Base-by-base conservation (phyloP, 495 filamentous ascomycete species). In the Xylaria nigripes region DNA sequence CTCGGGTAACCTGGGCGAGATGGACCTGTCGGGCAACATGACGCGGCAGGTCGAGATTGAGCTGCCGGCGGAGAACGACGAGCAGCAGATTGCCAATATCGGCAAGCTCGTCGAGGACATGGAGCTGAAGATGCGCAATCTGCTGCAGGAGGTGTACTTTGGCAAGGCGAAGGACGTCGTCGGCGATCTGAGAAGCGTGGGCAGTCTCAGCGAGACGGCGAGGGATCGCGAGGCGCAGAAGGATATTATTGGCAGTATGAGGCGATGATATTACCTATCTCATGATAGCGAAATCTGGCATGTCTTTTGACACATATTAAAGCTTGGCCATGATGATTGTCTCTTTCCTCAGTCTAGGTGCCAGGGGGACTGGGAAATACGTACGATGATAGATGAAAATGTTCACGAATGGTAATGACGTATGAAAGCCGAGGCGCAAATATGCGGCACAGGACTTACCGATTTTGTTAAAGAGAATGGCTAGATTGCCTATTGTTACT, bases 131-230 rank as follows among this genome's bases (percentile, higher is more conserved):
- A 99, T 99, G 94, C 84, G 93, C 46, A 99, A 97, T 68, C 70
- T 97, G 70, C 76, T 99, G 67, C 94, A 97, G 77, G 93, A 99
- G 74, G 93, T 99, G 46, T 99, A 99, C 72, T 99, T 99, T 70
- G 93, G 93, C 56, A 99, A 99, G 76, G 93, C 93, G 10, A 96
- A 92, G 78, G 93, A 99, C 70, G 90, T 99, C 3, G 92, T 99
- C n/a, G 93, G 92, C 29, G 91, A 97, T 67, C 76, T 99, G 65
- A 79, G 93, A 64, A 97, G 93, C 86, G 81, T 96, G 57, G 80
- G 80, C 32, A 80, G 86, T 30, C 73, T 99, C 65, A 91, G 89
- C 53, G 88, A 96, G 70, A 80, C 86, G 38, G 90, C 87, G 64
- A 85, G 80, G 59, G 93, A 96, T 29, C 82, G 85, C 59, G 89